Evolutionary conservation across 179 eudicot species (phyloP).

Genomic region (Spinacia oleracea): DNA sequence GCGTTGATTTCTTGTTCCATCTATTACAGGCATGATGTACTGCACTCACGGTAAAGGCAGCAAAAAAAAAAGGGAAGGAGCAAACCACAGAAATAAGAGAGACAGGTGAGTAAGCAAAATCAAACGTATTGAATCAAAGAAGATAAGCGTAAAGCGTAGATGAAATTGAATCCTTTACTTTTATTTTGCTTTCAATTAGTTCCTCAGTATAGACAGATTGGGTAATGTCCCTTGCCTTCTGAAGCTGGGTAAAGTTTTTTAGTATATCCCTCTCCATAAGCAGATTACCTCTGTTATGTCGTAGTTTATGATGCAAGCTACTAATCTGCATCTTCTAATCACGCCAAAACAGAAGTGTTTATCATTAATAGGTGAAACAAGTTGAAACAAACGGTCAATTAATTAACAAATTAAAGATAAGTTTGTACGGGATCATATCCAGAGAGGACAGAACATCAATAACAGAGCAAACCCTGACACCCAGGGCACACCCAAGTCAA

Average conservation of each 20-base stretch:
- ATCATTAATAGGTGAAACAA: background rate
- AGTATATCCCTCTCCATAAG: background rate
- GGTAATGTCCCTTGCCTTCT: background rate
- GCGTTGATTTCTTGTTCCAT: background rate
- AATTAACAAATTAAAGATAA: no score
- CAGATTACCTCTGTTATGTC: background rate
- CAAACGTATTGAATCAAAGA: background rate
- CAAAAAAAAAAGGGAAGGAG: background rate
- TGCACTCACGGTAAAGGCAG: background rate
- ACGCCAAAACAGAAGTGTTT: background rate
- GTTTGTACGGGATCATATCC: no score
- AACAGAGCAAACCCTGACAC: no score
- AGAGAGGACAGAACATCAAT: no score
- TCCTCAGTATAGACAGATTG: no score
- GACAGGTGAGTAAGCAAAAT: background rate
- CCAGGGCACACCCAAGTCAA: no score
- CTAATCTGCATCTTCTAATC: background rate
- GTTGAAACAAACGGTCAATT: no score
- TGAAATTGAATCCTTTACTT: no score
- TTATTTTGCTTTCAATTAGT: background rate
- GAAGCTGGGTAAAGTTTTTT: background rate
- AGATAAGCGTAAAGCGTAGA: background rate
- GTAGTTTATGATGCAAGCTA: slow-evolving; percentile 1
- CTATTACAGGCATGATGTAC: background rate
- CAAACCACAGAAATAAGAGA: background rate